Evolutionary conservation across 2,329 filamentous ascomycete species (phyloP), one percentile per base, ranked within the genome.

Genomic region (Aspergillus niger): DNA sequence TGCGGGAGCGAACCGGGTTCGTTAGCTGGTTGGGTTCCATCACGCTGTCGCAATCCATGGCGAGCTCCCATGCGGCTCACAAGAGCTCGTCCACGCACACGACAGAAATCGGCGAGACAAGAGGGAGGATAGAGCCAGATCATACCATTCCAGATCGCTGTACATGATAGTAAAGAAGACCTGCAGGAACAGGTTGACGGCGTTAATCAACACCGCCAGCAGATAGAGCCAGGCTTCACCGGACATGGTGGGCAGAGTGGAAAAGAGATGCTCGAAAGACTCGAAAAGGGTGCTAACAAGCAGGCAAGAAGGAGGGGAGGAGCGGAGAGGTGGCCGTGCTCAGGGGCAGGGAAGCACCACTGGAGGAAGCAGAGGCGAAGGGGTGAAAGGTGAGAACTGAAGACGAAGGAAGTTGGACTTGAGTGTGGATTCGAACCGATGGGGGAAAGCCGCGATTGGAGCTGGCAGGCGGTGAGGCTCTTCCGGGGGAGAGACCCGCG

Each of bases 161-260:
- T 98, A 99, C 96, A 99, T 99, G 77, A 99, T 99, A 61, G 95
- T 99, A 84, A 99, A 99, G 86, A 99, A 99, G 72, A 99, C 95
- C 83, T 99, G 96, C 60, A 99, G 86, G 81, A 99, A 99, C 75
- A 99, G 87, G 85, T 99, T 99, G 87, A 99, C 93, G 83, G 95
- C 95, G 84, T 99, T 99, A 85, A 99, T 96, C 78, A 99, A 86
- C 80, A 99, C 96, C 81, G 94, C 89, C 81, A 99, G 86, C 73
- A 99, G 89, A 84, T 96, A 99, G 78, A 99, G 85, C 95, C 95
- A 97, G 79, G 93, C 93, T 86, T 97, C 93, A 80, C 93, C 93
- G 74, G 93, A 97, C 93, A 97, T 97, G 76, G 77, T 88, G 79
- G 70, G 61, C 28, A 70, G 60, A 48, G 50, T 52, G 61, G 47